phyloP scores from a whole-genome alignment of 2,329 filamentous ascomycete genomes.

The Aureobasidium leucospermi region DNA sequence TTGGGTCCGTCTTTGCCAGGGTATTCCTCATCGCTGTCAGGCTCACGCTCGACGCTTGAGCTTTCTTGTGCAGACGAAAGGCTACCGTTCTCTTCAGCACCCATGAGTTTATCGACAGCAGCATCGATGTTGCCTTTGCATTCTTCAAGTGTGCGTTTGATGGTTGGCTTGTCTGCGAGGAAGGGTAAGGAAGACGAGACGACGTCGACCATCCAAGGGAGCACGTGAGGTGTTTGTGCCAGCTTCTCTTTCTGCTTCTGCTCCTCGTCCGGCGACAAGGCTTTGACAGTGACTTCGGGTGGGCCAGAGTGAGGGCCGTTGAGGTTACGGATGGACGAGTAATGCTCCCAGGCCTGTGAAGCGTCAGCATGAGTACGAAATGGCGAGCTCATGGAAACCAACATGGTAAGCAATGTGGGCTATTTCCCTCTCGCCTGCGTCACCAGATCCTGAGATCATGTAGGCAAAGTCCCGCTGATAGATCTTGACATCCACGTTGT shows the following conservation, averaged over 20 bases:
- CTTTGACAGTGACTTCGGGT: constrained; percentile 39
- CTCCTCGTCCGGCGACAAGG: constrained; percentile 35
- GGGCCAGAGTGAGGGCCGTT: constrained; percentile 52
- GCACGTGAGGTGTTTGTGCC: constrained; percentile 34
- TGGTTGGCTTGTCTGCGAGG: constrained; percentile 42
- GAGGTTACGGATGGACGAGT: constrained; percentile 57
- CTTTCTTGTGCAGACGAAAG: constrained; percentile 37
- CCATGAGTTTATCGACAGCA: constrained; percentile 46
- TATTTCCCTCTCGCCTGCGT: constrained; percentile 23
- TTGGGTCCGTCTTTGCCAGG: constrained; percentile 37
- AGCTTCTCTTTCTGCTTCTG: constrained; percentile 30
- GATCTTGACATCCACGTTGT: constrained; percentile 55
- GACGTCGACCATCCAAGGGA: constrained; percentile 50
- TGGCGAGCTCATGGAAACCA: constrained; percentile 27
- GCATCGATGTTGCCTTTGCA: constrained; percentile 47
- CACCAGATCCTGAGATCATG: constrained; percentile 39
- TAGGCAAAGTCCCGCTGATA: constrained; percentile 49
- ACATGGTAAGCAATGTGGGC: constrained; percentile 59
- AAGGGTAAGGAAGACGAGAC: constrained; percentile 47
- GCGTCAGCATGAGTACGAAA: constrained; percentile 12
- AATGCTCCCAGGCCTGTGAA: constrained; percentile 55
- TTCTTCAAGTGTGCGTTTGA: constrained; percentile 46
- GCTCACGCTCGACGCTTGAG: constrained; percentile 45
- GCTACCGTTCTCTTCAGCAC: constrained; percentile 38
- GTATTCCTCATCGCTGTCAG: constrained; percentile 43